A percentile compares a stretch with the other conserved stretches of the same genome.
Evolutionary conservation across 1,139 yeast species (phyloP).

Genomic region (Debaryomyces fabryi): DNA sequence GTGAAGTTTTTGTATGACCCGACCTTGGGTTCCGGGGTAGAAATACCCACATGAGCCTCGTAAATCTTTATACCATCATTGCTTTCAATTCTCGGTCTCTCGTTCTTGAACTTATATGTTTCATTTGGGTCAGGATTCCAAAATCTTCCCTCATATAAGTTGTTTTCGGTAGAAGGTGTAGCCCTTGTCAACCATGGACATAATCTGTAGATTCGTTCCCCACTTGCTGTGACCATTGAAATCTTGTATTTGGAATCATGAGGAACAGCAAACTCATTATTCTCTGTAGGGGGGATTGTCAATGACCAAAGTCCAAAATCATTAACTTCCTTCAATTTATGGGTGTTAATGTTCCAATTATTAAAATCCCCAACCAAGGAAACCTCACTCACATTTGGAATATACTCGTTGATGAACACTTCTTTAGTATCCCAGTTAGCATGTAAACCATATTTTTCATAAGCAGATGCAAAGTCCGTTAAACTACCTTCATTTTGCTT

Average conservation of each 20-base stretch:
- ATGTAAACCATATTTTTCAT: slow-evolving; percentile 76
- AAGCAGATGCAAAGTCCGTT: slow-evolving; percentile 57
- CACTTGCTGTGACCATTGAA: slow-evolving; percentile 63
- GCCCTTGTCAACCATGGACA: slow-evolving; percentile 92
- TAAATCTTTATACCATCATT: slow-evolving; percentile 72
- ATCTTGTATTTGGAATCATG: slow-evolving; percentile 84
- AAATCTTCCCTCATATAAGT: slow-evolving; percentile 78
- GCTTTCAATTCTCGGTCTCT: slow-evolving; percentile 54
- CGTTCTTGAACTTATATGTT: slow-evolving; percentile 61
- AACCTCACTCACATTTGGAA: slow-evolving; percentile 81
- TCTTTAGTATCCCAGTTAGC: slow-evolving; percentile 53
- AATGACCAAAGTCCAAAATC: slow-evolving; percentile 73
- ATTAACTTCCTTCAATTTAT: slow-evolving; percentile 55
- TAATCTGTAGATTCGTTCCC: slow-evolving; percentile 73
- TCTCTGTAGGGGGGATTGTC: slow-evolving; percentile 53
- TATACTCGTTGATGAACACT: slow-evolving; percentile 76
- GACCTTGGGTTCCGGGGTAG: slow-evolving; percentile 83
- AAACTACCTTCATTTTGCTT: slow-evolving; percentile 51
- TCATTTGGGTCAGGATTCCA: slow-evolving; percentile 71
- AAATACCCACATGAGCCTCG: slow-evolving; percentile 96
- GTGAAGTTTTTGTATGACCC: slow-evolving; percentile 90
- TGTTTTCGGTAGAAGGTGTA: slow-evolving; percentile 56
- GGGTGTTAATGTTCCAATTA: slow-evolving; percentile 67
- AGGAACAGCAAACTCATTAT: slow-evolving; percentile 62
- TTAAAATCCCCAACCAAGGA: slow-evolving; percentile 89